Percentiles rank a stretch among this genome's conserved stretches.
phyloP scores from a whole-genome alignment of 306 rosid species.

The Vicia villosa region DNA sequence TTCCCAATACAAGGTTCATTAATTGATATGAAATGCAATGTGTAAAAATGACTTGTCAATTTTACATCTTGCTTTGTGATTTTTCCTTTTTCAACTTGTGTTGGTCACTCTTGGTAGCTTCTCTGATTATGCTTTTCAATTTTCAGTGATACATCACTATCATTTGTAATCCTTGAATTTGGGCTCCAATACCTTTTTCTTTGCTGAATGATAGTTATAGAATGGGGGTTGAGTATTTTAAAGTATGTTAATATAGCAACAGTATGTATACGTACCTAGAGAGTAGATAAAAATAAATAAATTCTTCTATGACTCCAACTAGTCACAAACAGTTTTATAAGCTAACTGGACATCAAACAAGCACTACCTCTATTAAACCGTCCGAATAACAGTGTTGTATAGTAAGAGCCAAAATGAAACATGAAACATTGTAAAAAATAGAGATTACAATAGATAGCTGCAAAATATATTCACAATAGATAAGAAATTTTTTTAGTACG shows the following conservation, averaged over 20 bases:
- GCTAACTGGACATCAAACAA: no score
- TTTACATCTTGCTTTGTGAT: conserved; percentile 24
- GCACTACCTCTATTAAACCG: no score
- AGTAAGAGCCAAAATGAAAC: no score
- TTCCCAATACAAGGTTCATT: conserved; percentile 41
- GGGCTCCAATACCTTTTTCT: conserved; percentile 7
- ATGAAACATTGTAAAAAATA: no score
- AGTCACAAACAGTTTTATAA: background rate
- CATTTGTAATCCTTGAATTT: conserved; percentile 19
- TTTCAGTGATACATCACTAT: conserved; percentile 27
- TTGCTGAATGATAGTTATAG: background rate
- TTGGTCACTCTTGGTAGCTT: conserved; percentile 20
- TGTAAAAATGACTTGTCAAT: conserved; percentile 31
- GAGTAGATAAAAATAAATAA: background rate
- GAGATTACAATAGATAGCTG: no score
- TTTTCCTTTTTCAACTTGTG: conserved; percentile 9
- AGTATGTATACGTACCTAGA: background rate
- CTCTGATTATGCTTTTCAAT: conserved; percentile 24
- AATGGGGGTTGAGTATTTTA: background rate
- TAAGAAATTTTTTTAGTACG: no score
- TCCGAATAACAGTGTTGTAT: no score
- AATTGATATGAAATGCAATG: conserved; percentile 5
- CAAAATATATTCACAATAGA: no score
- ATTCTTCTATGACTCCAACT: background rate
- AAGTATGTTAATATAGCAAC: background rate